Evolutionary conservation across 208 protist genomes (phyloP), one percentile per base, ranked within the genome.

Genomic region (Acanthamoeba divionensis): DNA sequence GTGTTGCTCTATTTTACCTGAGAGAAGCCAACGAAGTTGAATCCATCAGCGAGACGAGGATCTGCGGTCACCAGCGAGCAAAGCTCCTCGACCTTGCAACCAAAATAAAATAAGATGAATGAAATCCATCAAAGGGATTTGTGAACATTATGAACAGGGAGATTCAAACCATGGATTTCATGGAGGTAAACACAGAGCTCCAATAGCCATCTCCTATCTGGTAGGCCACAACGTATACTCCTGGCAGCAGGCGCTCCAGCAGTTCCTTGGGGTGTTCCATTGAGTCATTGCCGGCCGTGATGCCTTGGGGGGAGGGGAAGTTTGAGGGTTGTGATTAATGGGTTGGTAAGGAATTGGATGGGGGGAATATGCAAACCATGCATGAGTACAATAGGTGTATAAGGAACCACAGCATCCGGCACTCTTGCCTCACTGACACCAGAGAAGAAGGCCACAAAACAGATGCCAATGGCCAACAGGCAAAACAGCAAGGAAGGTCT

Each of bases 161-260:
- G 31, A 15, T 21, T 21, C 1, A 2, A 44, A 82, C 71, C 71
- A 69, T 50, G 2, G 48, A 50, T 33, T 66, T 57, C 54, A 87
- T 66, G 55, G 77, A 45, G 55, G 55, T 69, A 45, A 87, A 87
- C 18, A 87, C 41, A 21, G 77, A 87, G 77, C 67, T 57, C 10
- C 63, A n/a, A n/a, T 55, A 55, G 55, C 77, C 77, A 29, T 87
- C 50, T n/a, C 77, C 77, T 36, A 87, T 87, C 55, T 87, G 55
- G 15, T 69, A 69, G 77, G 77, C 52, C 36, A 41, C 50, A 15
- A 87, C 31, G 77, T 87, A 87, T 31, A 87, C 55, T 29, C 77
- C 77, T 33, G 77, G 77, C 48, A 87, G 48, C 52, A 36, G 41
- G 12, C 12, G 2, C 10, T 55, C 0, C 55, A 87, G 55, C 21